Evolutionary conservation across 2,329 filamentous ascomycete species (phyloP), one percentile per base, ranked within the genome.

Genomic region (Cordyceps javanica): DNA sequence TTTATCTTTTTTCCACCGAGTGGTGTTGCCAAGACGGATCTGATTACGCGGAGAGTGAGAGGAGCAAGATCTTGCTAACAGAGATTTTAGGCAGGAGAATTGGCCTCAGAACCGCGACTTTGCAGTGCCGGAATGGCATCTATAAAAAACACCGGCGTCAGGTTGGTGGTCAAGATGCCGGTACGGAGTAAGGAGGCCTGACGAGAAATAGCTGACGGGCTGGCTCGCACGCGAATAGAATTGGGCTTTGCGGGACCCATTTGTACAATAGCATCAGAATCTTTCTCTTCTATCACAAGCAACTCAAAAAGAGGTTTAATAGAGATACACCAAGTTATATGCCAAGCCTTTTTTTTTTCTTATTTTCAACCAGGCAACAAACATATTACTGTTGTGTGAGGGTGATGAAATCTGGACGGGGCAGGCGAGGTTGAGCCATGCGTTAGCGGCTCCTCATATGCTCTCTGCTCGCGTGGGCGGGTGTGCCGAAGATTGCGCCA

Each of bases 71-170:
- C 2, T 10, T 23, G 44, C 54, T 56, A 49, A 56, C 45, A 41
- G 5, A 25, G 13, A 23, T 11, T 21, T 11, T 32, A 76, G 73
- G 62, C 68, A 67, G 25, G 71, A 74, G 55, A 62, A 75, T 42
- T 76, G 73, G 73, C 74, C 73, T 4, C 67, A 71, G 59, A 66
- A 70, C 48, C 66, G 73, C 53, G 66, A 75, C 61, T 76, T 76
- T 64, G 67, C 67, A 10, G 68, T 75, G n/a, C 73, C 73, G 13
- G 69, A 72, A 38, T 75, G 73, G 74, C 69, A 73, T 57, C 58
- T 76, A 57, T 75, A 64, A 63, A 14, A 13, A 11, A 7, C 19
- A 21, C n/a, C n/a, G n/a, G n/a, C n/a, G n/a, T n/a, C n/a, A n/a
- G n/a, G n/a, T n/a, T n/a, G n/a, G n/a, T n/a, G n/a, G n/a, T n/a